Evolutionary conservation across 768 basidiomycete genomes (phyloP), one percentile per base, ranked within the genome.

Genomic region (Vishniacozyma victoriae): DNA sequence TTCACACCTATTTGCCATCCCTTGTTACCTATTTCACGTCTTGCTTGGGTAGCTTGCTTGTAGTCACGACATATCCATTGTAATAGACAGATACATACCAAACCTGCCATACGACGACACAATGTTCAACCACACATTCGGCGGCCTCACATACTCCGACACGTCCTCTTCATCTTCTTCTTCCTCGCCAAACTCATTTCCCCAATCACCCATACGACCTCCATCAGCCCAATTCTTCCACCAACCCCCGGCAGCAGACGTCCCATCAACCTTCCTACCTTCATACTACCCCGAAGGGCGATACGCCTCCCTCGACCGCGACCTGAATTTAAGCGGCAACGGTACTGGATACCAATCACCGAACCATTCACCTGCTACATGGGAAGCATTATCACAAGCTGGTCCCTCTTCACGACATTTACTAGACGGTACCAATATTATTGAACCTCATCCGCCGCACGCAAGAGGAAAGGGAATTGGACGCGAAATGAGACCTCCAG

Each of bases 201-300:
- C n/a, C n/a, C n/a, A n/a, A n/a, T n/a, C n/a, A n/a, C n/a, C n/a
- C n/a, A n/a, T n/a, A n/a, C n/a, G n/a, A n/a, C n/a, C n/a, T n/a
- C n/a, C n/a, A n/a, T n/a, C n/a, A n/a, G n/a, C n/a, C n/a, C n/a
- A n/a, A n/a, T n/a, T n/a, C n/a, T n/a, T n/a, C n/a, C n/a, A n/a
- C 41, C 16, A 33, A 33, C 45, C 35, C 35, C 20, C 27, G 27
- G 35, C 45, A 26, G 35, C 45, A 23, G 31, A 22, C 13, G 40
- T 49, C 14, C 48, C 48, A 7, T 35, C 31, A 9, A 49, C 48
- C 4, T 49, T 49, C 19, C 18, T 49, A 15, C 48, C 48, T 18
- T 49, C 48, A 4, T 42, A 43, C 25, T 49, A 49, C 35, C 24
- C 48, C 5, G 48, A 49, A 37, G 35, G 33, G 5, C 41, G 48